Evolutionary conservation across 2,329 filamentous ascomycete genomes (phyloP).

Genomic region (Arthrobotrys pseudoclavata): DNA sequence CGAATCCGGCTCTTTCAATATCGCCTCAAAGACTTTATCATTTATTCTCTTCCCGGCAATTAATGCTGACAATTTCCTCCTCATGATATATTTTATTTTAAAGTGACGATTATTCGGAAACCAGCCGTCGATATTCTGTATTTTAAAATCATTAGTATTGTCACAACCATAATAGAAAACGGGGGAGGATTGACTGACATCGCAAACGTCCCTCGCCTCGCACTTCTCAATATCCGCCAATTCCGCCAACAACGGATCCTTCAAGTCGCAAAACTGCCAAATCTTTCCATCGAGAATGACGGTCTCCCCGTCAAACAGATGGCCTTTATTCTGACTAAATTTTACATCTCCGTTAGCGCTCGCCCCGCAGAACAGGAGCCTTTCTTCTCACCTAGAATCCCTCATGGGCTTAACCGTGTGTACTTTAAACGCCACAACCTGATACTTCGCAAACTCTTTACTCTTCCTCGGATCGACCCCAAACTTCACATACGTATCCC

Average conservation of each 20-base stretch:
- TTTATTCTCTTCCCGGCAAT: constrained; percentile 68
- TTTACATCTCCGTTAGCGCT: not conserved
- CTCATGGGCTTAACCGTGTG: constrained; percentile 64
- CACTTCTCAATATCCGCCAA: constrained; percentile 77
- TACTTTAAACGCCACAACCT: constrained; percentile 89
- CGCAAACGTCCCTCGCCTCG: constrained; percentile 61
- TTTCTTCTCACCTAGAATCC: constrained; percentile 25
- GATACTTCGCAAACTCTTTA: constrained; percentile 82
- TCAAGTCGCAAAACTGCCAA: constrained; percentile 94
- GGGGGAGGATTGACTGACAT: constrained; percentile 48
- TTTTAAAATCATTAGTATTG: constrained; percentile 65
- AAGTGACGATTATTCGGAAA: constrained; percentile 84
- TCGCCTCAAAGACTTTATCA: constrained; percentile 68
- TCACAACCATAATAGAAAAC: constrained; percentile 70
- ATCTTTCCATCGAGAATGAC: constrained; percentile 80
- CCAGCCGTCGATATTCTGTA: constrained; percentile 77
- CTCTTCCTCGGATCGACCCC: constrained; percentile 87
- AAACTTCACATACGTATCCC: constrained; percentile 86
- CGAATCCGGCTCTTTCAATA: constrained; percentile 67
- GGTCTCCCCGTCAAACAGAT: constrained; percentile 49
- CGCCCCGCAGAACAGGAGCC: too few species aligned
- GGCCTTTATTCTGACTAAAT: constrained; percentile 37
- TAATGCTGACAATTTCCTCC: constrained; percentile 77
- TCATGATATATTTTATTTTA: constrained; percentile 89
- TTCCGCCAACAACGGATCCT: constrained; percentile 78